These are phyloP conservation scores for Trichoderma koningiopsis DNA, from an alignment of 2,329 filamentous ascomycete species.

Conservation along the genomic window DNA sequence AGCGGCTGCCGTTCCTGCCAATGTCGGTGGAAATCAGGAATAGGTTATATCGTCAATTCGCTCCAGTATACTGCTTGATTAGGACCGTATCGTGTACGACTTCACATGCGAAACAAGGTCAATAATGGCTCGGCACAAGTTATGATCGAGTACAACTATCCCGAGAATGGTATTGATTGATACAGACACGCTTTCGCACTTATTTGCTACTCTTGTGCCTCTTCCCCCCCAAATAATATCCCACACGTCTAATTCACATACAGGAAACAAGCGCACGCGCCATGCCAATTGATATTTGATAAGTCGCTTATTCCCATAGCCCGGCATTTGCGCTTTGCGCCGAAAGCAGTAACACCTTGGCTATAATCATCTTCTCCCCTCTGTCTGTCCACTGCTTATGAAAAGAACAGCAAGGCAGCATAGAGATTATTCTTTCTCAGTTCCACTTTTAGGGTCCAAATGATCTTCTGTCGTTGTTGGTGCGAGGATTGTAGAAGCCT, in stretches of 20 bases:
- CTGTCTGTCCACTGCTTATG: neutral
- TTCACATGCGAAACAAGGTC: neutral
- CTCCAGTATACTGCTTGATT: neutral
- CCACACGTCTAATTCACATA: constrained; percentile 21
- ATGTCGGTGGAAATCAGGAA: neutral
- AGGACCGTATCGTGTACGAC: neutral
- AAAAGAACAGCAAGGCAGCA: neutral
- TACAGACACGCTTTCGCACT: constrained; percentile 22
- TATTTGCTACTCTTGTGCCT: constrained; percentile 22
- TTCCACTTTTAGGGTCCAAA: constrained; percentile 15
- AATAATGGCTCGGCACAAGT: neutral
- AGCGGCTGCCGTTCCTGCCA: neutral
- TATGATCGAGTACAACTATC: constrained; percentile 16
- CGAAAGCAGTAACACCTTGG: neutral
- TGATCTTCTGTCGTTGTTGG: constrained; percentile 1
- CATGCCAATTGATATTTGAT: constrained; percentile 10
- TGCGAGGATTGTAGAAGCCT: constrained; percentile 25
- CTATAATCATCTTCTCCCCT: neutral
- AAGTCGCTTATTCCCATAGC: neutral
- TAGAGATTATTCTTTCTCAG: neutral
- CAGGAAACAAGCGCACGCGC: constrained; percentile 13
- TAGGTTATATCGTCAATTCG: neutral
- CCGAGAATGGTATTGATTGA: constrained; percentile 1
- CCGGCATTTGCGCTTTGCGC: neutral
- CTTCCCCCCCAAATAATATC: constrained; percentile 6